Evolutionary conservation across 176 grass and related monocot genomes (phyloP), one percentile per base, ranked within the genome.

Genomic region (Carex kokanica): DNA sequence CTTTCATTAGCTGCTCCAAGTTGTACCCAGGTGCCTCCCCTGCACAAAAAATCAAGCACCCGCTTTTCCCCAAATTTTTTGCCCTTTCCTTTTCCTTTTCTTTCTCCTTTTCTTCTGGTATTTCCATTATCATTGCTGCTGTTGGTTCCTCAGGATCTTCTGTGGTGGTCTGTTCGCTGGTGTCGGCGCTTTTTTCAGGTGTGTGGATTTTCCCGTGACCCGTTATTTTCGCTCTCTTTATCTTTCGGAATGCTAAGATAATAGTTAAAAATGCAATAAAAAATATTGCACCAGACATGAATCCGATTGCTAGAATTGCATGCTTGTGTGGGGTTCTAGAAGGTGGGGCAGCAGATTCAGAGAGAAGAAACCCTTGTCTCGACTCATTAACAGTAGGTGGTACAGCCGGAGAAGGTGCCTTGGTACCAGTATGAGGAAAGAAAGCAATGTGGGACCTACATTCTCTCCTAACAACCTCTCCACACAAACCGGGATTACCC

Each of bases 1-100:
- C 93, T 58, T 90, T 90, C 96, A 99, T 99, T 31, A 99, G 85
- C 89, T 99, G 96, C 83, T 99, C 93, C 6, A 99, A 77, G 32
- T 53, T 95, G 86, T 95, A 99, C 49, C 86, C 87, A 0, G 90
- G 81, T 5, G 88, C 77, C 66, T 99, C 96, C 5, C 96, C 96
- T 0, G 96, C 93, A 72, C 92, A 99, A 88, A 99, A 99, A 8
- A 84, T 92, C 0, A 95, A 84, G 71, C 91, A 99, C 16, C 97
- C 97, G 32, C 97, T 99, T 70, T 89, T 90, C 3, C 87, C 97
- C 80, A 99, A 84, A 25, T 79, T 83, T 7, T 90, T 88, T 0
- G 89, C 93, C 81, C 93, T 99, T 77, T 99, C 97, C 5, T 77
- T 77, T 55, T 77, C 72, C 17, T 3, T 31, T 5, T 43, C 55